Conservation (phyloP, 768 basidiomycete species). For the Rhodotorula toruloides region DNA sequence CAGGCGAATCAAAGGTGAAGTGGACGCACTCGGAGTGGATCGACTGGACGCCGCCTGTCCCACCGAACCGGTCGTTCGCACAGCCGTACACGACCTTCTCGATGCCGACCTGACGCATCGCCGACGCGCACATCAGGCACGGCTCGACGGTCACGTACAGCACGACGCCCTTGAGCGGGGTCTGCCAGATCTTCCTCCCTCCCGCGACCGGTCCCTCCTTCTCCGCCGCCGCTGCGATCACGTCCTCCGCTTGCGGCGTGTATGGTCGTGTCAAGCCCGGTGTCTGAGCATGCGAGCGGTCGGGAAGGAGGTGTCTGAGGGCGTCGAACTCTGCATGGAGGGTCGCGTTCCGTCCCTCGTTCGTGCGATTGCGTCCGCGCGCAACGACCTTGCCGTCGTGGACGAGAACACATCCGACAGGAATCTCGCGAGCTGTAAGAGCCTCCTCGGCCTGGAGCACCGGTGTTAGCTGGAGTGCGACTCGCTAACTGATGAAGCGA, state of each 20-base stretch:
- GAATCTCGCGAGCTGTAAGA: slow-evolving; percentile 75
- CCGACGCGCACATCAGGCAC: slow-evolving; percentile 98
- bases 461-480: neutral
- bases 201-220: neutral
- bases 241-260: slow-evolving; percentile 15
- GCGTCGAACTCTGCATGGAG: slow-evolving; percentile 97
- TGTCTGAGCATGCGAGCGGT: slow-evolving; percentile 45
- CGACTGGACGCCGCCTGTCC: slow-evolving; percentile 87
- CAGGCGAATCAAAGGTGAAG: neutral
- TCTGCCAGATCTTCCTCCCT: slow-evolving; percentile 42
- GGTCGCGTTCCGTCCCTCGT: slow-evolving; percentile 88
- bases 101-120: slow-evolving; percentile 87
- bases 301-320: slow-evolving; percentile 75
- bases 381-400: slow-evolving; percentile 72
- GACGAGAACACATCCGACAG: slow-evolving; percentile 94
- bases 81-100: slow-evolving; percentile 86
- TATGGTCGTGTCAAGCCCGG: slow-evolving; percentile 13
- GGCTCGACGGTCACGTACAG: slow-evolving; percentile 98
- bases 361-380: slow-evolving; percentile 83
- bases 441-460: slow-evolving; percentile 59
- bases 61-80: slow-evolving; percentile 92
- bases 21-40: slow-evolving; percentile 64
- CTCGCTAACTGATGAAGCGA: neutral
- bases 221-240: neutral
- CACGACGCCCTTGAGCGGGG: slow-evolving; percentile 70